These are phyloP conservation scores for Claviceps capensis DNA, from an alignment of 2,329 filamentous ascomycete genomes.

Conservation along the genomic window DNA sequence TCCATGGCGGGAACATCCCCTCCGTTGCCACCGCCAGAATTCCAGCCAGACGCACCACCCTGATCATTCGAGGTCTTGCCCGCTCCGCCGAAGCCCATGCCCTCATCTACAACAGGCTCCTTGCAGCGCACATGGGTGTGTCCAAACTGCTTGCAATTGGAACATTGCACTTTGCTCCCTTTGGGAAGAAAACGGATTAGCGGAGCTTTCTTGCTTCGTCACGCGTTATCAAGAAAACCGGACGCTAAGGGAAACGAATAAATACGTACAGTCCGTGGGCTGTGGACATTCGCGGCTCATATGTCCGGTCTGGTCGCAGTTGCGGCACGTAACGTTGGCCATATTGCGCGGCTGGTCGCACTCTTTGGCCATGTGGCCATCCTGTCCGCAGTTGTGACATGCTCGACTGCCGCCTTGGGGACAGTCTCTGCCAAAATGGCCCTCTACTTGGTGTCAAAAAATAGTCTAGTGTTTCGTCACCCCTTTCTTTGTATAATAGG, in stretches of 20 bases:
- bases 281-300: conserved; percentile 48
- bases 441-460: conserved; percentile 24
- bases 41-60: conserved; percentile 1
- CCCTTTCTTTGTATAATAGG: neutral
- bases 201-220: neutral
- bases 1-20: neutral
- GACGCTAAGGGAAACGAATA: no score
- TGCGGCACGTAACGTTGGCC: conserved; percentile 40
- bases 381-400: conserved; percentile 50
- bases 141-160: conserved; percentile 24
- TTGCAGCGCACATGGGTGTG: conserved; percentile 27
- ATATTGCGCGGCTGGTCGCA: conserved; percentile 33
- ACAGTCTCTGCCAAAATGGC: conserved; percentile 51
- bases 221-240: no score
- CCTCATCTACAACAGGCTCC: conserved; percentile 9
- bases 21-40: conserved; percentile 3
- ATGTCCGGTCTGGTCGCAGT: conserved; percentile 48
- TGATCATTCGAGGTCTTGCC: conserved; percentile 6
- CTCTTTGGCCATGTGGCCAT: conserved; percentile 42
- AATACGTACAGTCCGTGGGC: conserved; percentile 28
- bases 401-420: conserved; percentile 42
- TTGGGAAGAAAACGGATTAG: neutral
- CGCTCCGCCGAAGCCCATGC: conserved; percentile 6
- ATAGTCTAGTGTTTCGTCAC: no score
- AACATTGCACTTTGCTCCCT: conserved; percentile 27